These are phyloP conservation scores for Paecilomyces dactylethromorphus DNA, from an alignment of 2,329 filamentous ascomycete genomes.

Conservation along the genomic window DNA sequence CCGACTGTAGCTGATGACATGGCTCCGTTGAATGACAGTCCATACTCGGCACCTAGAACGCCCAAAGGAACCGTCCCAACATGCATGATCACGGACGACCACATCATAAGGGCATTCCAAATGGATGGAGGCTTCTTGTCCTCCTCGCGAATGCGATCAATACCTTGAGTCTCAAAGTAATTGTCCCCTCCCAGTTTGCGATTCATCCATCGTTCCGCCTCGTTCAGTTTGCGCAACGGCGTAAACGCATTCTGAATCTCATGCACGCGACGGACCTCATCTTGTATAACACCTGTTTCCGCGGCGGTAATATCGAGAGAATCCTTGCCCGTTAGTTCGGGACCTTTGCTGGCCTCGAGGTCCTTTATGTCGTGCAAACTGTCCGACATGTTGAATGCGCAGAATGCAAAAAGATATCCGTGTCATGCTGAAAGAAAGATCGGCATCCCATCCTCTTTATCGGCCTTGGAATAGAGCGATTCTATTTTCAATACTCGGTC, in stretches of 20 bases:
- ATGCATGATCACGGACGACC: constrained; percentile 40
- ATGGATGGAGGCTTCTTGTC: constrained; percentile 37
- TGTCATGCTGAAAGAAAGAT: background rate
- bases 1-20: constrained; percentile 34
- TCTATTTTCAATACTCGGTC: background rate
- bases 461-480: background rate
- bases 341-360: background rate
- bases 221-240: background rate
- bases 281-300: background rate
- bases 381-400: background rate
- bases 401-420: background rate
- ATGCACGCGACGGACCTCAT: background rate
- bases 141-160: constrained; percentile 42
- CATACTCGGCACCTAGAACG: constrained; percentile 44
- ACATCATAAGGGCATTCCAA: constrained; percentile 38
- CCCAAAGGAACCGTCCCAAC: constrained; percentile 32
- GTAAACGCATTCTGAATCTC: background rate
- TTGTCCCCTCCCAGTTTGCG: constrained; percentile 39
- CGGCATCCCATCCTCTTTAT: background rate
- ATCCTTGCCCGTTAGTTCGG: background rate
- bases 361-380: background rate
- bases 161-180: constrained; percentile 43
- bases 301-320: background rate
- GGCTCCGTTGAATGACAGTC: constrained; percentile 40
- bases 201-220: constrained; percentile 17